Base-by-base conservation (phyloP, 2,329 filamentous ascomycete species). In the Colletotrichum orchidophilum region DNA sequence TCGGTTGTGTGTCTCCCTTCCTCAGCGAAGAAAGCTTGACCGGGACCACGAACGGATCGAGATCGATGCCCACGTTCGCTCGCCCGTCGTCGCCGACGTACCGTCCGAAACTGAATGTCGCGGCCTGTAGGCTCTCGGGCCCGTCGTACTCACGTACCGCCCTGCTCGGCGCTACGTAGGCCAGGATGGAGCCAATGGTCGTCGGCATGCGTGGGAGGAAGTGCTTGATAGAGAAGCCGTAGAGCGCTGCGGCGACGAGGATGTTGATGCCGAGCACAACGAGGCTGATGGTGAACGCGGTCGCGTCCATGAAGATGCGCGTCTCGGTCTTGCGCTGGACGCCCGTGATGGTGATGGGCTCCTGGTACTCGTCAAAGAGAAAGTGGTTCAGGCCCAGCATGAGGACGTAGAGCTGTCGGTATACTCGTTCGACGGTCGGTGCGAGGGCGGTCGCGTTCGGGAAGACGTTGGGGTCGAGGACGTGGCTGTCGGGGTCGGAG, bases 191-290 rank as follows among this genome's bases (percentile, higher is more conserved):
- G 0, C 82, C 88, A 0, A 90, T 78, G 0, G 81, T 86, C 0
- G 85, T 87, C 0, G 88, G 88, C 76, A 90, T 78, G 0, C 86
- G 79, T 0, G 87, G 84, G 0, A 91, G 78, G 21, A 86, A 84
- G 2, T 79, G 78, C 1, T 79, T 80, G 0, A 86, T 81, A 0
- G 84, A 74, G 0, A 78, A 73, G 0, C 77, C 12, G 65, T 89
- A 91, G 6, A 89, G 80, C 0, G 80, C 0, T 0, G 83, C 21
- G 0, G 84, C 82, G 0, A 85, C 81, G 0, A 85, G 6, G 0
- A 84, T 73, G 54, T 90, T 86, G 0, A 84, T 13, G 11, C 57
- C 73, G 0, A 91, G 71, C 0, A 90, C 83, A 0, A 68, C 71
- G 6, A 86, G 76, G 0, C 83, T 80, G 1, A 89, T 81, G 3